Conservation (phyloP, 2,329 filamentous ascomycete species). For the Beauveria sp. region DNA sequence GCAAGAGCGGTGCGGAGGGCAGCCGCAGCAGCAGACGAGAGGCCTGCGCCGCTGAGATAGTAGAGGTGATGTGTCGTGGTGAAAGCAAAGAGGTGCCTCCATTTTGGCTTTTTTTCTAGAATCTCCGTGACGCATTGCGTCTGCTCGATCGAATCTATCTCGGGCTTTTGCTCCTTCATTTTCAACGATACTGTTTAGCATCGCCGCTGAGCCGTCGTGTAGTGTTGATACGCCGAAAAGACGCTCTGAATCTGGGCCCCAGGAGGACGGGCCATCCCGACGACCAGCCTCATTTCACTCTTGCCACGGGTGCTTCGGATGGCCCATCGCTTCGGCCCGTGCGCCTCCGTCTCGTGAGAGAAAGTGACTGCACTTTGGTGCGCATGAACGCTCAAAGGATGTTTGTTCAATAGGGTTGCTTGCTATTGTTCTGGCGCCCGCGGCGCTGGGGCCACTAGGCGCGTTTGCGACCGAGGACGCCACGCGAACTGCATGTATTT, state of each 20-base stretch:
- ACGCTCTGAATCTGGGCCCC: background rate
- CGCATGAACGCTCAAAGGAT: background rate
- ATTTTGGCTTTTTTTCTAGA: conserved; percentile 19
- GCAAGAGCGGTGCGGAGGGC: conserved; percentile 58
- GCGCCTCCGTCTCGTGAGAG: background rate
- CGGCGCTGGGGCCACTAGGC: background rate
- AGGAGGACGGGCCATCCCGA: background rate
- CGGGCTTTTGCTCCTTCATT: background rate
- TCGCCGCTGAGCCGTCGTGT: background rate
- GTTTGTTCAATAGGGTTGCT: conserved; percentile 7
- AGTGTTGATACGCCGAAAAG: background rate
- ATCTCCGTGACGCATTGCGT: background rate
- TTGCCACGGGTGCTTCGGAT: background rate
- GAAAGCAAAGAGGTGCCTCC: conserved; percentile 60
- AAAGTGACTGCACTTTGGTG: background rate
- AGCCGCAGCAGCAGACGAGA: conserved; percentile 52
- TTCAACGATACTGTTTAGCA: background rate
- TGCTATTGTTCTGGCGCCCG: conserved; percentile 7
- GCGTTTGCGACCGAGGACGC: too few species aligned
- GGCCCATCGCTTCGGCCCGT: background rate
- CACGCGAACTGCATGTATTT: background rate
- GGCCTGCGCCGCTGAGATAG: conserved; percentile 45
- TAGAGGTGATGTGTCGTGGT: conserved; percentile 53
- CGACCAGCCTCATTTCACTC: background rate
- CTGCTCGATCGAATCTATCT: background rate